A percentile compares a stretch with the other conserved stretches of the same genome.
These are phyloP conservation scores for Termitomyces sp. DNA, from an alignment of 768 basidiomycete genomes.

Conservation along the genomic window DNA sequence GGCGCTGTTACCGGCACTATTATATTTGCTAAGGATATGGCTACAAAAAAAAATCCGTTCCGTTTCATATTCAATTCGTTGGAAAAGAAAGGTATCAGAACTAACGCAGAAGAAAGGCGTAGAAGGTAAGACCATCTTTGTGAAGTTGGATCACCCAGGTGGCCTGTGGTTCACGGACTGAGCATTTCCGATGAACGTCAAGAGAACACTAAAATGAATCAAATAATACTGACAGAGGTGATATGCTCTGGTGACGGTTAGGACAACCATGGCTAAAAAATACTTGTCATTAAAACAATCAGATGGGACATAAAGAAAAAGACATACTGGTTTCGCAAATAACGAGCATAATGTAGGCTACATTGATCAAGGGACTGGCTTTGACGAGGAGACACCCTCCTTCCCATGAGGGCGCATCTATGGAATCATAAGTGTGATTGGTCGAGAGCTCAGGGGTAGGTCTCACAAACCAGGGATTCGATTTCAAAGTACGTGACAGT, in stretches of 20 bases:
- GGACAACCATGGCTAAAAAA: slow-evolving; percentile 29
- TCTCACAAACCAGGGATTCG: slow-evolving; percentile 29
- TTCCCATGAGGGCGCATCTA: slow-evolving; percentile 1
- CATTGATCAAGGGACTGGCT: slow-evolving; percentile 33
- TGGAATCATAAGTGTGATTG: background rate
- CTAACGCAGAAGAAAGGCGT: slow-evolving; percentile 35
- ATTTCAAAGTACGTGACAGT: slow-evolving; percentile 30
- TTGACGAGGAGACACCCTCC: slow-evolving; percentile 28
- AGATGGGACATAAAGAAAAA: background rate
- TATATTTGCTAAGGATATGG: slow-evolving; percentile 35
- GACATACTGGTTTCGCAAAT: slow-evolving; percentile 36
- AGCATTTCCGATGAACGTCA: background rate
- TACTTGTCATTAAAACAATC: background rate
- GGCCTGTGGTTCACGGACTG: slow-evolving; percentile 31
- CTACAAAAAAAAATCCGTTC: slow-evolving; percentile 12
- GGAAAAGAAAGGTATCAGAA: background rate
- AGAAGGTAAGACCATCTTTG: slow-evolving; percentile 38
- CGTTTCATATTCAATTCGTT: background rate
- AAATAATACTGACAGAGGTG: slow-evolving; percentile 29
- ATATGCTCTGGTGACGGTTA: slow-evolving; percentile 34
- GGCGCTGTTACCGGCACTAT: slow-evolving; percentile 33
- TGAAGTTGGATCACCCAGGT: slow-evolving; percentile 36
- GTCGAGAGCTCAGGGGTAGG: background rate
- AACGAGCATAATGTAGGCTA: slow-evolving; percentile 34
- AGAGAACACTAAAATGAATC: background rate